Percentiles rank a stretch among this genome's conserved stretches.
Evolutionary conservation across 345 rosid genomes (phyloP).

Genomic region (Moringa oleifera): DNA sequence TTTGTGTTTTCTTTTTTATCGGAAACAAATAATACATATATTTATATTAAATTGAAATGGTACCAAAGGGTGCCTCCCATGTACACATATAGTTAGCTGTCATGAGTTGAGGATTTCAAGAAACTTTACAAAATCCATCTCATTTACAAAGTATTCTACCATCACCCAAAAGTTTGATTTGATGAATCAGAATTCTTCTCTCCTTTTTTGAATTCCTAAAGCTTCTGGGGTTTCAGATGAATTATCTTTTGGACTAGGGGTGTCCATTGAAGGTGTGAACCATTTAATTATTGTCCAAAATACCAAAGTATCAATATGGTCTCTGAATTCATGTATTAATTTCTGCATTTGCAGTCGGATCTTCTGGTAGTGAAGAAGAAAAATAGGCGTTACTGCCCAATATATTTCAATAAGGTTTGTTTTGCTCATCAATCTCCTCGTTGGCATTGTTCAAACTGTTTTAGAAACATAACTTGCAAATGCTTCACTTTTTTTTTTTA

Average conservation of each 20-base stretch:
- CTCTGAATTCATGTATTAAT: constrained; percentile 12
- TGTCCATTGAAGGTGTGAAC: not conserved
- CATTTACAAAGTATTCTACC: too few species aligned
- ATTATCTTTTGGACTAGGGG: not conserved
- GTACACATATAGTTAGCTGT: too few species aligned
- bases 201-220: not conserved
- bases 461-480: not conserved
- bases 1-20: too few species aligned
- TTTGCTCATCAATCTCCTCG: constrained; percentile 11
- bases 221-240: not conserved
- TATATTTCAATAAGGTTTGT: constrained; percentile 90
- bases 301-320: not conserved
- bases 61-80: too few species aligned
- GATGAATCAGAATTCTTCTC: not conserved
- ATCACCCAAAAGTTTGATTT: not conserved
- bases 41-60: too few species aligned
- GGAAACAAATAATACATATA: too few species aligned
- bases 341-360: constrained; percentile 65
- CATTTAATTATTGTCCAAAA: not conserved
- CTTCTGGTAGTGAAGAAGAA: constrained; percentile 78
- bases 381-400: constrained; percentile 78
- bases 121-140: too few species aligned
- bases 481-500: too few species aligned
- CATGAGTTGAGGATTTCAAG: too few species aligned
- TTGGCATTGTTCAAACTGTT: constrained; percentile 4